Percentiles rank a stretch among this genome's conserved stretches.
These are phyloP conservation scores for Linum tenue DNA, from an alignment of 345 rosid species.

Conservation along the genomic window DNA sequence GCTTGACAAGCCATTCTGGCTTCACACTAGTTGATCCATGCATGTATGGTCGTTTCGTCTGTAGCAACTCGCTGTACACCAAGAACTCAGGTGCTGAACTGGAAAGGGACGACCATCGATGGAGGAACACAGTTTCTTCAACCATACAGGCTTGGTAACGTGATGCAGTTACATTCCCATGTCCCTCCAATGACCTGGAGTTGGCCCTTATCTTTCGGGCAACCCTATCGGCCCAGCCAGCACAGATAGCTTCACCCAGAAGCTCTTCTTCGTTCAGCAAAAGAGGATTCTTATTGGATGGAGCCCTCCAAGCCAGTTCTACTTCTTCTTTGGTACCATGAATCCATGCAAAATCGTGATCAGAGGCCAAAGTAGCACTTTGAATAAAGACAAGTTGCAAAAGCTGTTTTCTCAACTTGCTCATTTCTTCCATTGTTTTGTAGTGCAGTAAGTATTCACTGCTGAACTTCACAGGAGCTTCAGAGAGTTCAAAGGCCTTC, in stretches of 20 bases:
- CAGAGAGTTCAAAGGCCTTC: conserved; percentile 60
- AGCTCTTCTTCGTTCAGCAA: conserved; percentile 59
- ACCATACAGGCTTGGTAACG: conserved; percentile 63
- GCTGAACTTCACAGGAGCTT: conserved; percentile 40
- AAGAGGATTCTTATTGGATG: conserved; percentile 40
- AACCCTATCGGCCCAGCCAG: conserved; percentile 96
- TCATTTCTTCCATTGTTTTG: conserved; percentile 90
- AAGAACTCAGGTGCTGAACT: conserved; percentile 70
- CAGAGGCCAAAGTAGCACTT: conserved; percentile 20
- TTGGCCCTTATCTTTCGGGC: conserved; percentile 44
- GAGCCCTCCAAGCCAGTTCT: conserved; percentile 56
- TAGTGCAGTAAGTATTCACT: conserved; percentile 46
- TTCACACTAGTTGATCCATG: conserved; percentile 72
- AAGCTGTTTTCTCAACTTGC: conserved; percentile 76
- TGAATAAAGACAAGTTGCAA: conserved; percentile 58
- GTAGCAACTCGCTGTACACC: conserved; percentile 67
- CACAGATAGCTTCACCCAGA: conserved; percentile 67
- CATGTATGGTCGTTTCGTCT: conserved; percentile 70
- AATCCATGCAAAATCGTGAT: conserved; percentile 55
- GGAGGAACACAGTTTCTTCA: conserved; percentile 66
- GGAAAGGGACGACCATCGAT: conserved; percentile 62
- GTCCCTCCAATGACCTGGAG: conserved; percentile 24
- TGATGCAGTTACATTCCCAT: conserved; percentile 37
- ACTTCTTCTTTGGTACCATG: conserved; percentile 58
- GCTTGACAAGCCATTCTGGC: conserved; percentile 69